Conservation (phyloP, 768 basidiomycete genomes). For the Gloeopeniophorella convolvens region DNA sequence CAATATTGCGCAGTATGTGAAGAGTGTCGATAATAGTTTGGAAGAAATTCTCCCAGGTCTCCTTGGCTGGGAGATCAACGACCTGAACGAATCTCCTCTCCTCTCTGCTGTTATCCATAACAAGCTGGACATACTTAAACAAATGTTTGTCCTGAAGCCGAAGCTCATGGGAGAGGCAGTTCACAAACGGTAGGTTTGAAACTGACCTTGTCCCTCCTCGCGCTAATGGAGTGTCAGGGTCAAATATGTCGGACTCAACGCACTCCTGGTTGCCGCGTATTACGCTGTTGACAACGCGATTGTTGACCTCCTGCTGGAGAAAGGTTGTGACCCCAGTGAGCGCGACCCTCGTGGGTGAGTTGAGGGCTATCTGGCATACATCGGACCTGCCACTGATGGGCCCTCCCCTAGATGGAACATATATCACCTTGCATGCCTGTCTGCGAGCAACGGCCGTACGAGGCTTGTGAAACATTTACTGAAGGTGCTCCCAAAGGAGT, state of each 20-base stretch:
- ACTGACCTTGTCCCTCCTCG: neutral
- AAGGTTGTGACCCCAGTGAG: constrained; percentile 39
- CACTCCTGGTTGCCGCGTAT: constrained; percentile 38
- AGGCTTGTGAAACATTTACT: constrained; percentile 37
- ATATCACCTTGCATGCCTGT: constrained; percentile 40
- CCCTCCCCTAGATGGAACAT: constrained; percentile 44
- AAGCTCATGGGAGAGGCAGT: constrained; percentile 37
- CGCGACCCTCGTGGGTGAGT: constrained; percentile 41
- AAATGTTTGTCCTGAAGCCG: constrained; percentile 38
- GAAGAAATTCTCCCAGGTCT: constrained; percentile 38
- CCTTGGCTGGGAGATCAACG: constrained; percentile 45
- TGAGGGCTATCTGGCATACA: neutral
- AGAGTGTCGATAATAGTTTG: constrained; percentile 33
- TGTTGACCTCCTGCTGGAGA: constrained; percentile 46
- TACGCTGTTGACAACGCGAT: constrained; percentile 27
- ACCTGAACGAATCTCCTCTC: constrained; percentile 47
- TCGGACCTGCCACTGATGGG: neutral
- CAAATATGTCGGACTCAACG: constrained; percentile 42
- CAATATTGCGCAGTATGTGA: constrained; percentile 37
- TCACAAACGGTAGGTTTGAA: constrained; percentile 38
- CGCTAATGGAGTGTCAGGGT: constrained; percentile 29
- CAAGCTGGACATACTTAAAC: constrained; percentile 37
- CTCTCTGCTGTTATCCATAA: constrained; percentile 36
- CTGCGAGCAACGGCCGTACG: constrained; percentile 24
- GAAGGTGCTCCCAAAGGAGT: constrained; percentile 43